Percentiles rank a stretch among this genome's conserved stretches.
phyloP scores from a whole-genome alignment of 2,329 filamentous ascomycete genomes.

The Zasmidium cellare region DNA sequence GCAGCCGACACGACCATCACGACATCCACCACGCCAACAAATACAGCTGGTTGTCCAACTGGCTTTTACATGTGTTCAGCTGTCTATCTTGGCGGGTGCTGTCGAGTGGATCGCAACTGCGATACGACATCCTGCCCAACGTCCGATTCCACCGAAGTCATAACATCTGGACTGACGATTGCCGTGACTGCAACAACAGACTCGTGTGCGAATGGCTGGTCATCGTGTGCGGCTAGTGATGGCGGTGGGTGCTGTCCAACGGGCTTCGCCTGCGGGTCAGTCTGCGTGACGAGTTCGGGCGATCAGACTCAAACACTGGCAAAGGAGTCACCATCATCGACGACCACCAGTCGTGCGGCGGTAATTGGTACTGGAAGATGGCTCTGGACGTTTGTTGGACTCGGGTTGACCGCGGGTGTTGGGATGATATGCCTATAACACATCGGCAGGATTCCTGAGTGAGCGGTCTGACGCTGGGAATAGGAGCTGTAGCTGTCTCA shows the following conservation, averaged over 20 bases:
- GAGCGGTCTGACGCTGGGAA: not conserved
- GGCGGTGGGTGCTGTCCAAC: conserved; percentile 82
- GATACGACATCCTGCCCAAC: conserved; percentile 75
- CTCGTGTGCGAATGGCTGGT: conserved; percentile 79
- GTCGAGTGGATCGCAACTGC: conserved; percentile 83
- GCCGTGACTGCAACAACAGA: conserved; percentile 34
- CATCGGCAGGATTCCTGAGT: not conserved
- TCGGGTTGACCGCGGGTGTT: conserved; percentile 34
- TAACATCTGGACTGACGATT: conserved; percentile 68
- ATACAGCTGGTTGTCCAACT: conserved; percentile 65
- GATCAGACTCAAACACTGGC: conserved; percentile 54
- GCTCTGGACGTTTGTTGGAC: conserved; percentile 33
- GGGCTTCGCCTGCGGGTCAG: conserved; percentile 69
- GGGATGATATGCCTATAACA: conserved; percentile 42
- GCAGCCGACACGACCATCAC: conserved; percentile 24
- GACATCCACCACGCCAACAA: conserved; percentile 39
- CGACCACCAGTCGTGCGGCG: conserved; percentile 35
- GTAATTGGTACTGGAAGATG: conserved; percentile 25
- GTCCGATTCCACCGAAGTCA: conserved; percentile 61
- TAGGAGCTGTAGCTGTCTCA: not conserved
- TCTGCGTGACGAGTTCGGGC: conserved; percentile 61
- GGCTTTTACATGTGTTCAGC: conserved; percentile 92
- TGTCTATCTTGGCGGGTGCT: conserved; percentile 79
- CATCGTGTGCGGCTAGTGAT: conserved; percentile 63
- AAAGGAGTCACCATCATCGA: conserved; percentile 41